Evolutionary conservation across 257 asterid species (phyloP).

Genomic region (Fraxinus americana): DNA sequence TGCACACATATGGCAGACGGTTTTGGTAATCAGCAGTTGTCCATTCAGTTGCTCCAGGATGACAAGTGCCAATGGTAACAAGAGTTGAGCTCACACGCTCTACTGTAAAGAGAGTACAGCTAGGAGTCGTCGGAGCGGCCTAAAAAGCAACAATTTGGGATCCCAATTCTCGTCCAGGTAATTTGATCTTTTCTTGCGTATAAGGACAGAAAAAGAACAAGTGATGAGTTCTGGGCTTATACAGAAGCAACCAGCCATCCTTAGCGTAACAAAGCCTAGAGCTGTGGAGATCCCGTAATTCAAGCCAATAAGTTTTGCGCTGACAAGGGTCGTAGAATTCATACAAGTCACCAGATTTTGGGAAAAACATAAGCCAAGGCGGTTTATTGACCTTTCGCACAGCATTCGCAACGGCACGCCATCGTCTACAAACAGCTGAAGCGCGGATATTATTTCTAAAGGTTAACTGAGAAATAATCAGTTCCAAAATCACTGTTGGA

Average conservation of each 20-base stretch:
- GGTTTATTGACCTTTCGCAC: slow-evolving; percentile 48
- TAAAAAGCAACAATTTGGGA: slow-evolving; percentile 54
- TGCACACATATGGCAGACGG: no score
- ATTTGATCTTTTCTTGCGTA: slow-evolving; percentile 34
- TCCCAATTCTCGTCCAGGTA: slow-evolving; percentile 41
- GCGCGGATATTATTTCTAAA: slow-evolving; percentile 51
- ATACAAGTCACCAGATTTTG: no score
- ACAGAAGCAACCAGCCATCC: slow-evolving; percentile 61
- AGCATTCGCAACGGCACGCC: slow-evolving; percentile 42
- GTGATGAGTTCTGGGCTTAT: slow-evolving; percentile 34
- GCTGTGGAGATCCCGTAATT: slow-evolving; percentile 46
- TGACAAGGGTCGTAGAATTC: no score
- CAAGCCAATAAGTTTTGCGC: not conserved
- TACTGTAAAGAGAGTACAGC: no score
- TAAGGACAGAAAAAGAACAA: slow-evolving; percentile 53
- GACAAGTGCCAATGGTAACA: no score
- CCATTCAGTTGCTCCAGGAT: no score
- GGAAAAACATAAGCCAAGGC: slow-evolving; percentile 50
- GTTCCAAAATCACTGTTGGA: slow-evolving; percentile 43
- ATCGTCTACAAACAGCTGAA: slow-evolving; percentile 52
- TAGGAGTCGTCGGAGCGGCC: slow-evolving; percentile 16
- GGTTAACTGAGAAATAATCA: slow-evolving; percentile 41
- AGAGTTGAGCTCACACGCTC: no score
- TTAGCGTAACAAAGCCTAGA: slow-evolving; percentile 45
- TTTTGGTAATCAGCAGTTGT: no score